Evolutionary conservation across 1,284 basidiomycete genomes (phyloP).

Genomic region (Melampsora larici-populina): DNA sequence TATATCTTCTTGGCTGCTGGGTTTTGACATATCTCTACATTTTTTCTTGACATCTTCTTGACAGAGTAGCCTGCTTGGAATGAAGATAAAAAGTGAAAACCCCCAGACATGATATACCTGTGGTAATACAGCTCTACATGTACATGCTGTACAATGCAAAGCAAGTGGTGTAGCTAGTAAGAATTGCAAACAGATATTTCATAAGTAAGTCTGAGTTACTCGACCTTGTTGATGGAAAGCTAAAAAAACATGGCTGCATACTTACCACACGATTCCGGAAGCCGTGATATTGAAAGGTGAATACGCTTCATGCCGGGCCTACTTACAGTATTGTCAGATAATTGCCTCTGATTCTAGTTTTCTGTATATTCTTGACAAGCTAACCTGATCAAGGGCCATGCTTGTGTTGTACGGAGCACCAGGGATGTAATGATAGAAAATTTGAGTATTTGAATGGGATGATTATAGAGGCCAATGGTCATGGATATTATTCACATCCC

Average conservation of each 20-base stretch:
- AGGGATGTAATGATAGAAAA: not conserved
- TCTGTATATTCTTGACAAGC: no score
- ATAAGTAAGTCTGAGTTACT: no score
- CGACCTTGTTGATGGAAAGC: no score
- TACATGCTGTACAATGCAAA: slow-evolving; percentile 54
- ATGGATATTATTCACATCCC: not conserved
- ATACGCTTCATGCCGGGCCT: slow-evolving; percentile 46
- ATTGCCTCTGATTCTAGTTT: no score
- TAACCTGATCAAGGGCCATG: slow-evolving; percentile 26
- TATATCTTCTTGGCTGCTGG: slow-evolving; percentile 35
- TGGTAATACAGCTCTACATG: slow-evolving; percentile 57
- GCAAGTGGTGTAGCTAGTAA: slow-evolving; percentile 53
- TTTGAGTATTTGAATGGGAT: not conserved
- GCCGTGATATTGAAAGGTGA: slow-evolving; percentile 47
- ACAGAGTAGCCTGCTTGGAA: no score
- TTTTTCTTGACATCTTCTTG: not conserved
- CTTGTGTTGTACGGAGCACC: slow-evolving; percentile 26
- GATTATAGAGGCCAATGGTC: not conserved
- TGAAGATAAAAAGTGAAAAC: slow-evolving; percentile 45
- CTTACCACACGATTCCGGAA: slow-evolving; percentile 41
- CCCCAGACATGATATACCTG: slow-evolving; percentile 54
- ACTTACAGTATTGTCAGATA: no score
- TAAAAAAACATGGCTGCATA: slow-evolving; percentile 38
- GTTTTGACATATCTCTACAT: slow-evolving; percentile 5
- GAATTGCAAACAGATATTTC: no score